Evolutionary conservation across 2,329 filamentous ascomycete genomes (phyloP), one percentile per base, ranked within the genome.

Genomic region (Botrytis hyacinthi): DNA sequence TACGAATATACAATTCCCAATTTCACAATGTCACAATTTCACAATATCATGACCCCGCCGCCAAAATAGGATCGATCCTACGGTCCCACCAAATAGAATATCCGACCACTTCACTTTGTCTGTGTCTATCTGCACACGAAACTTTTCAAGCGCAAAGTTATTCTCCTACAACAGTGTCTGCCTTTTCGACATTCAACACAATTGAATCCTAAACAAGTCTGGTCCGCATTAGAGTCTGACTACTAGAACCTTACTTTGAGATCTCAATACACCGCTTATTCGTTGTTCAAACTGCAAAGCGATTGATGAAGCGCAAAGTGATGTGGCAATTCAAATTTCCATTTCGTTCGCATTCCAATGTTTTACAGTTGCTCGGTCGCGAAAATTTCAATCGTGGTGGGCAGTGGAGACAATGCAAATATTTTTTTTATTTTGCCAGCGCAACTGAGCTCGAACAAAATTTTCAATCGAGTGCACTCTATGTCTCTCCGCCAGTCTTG

Each of bases 221-320:
- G n/a, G 18, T 32, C n/a, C n/a, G 51, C n/a, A 57, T 57, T 26
- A 57, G 51, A 29, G 9, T 29, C n/a, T 57, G n/a, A 29, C n/a
- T 57, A 32, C n/a, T 57, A 57, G 14, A 57, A 20, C 10, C 37
- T 44, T 29, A 42, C 37, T n/a, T 62, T 10, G 14, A 32, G 40
- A 44, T 63, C 10, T 37, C n/a, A 20, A 63, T 63, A 63, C 61
- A 63, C 61, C 61, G 61, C 40, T 7, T 32, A 57, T 63, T 42
- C 37, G 8, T 32, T 29, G 61, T 51, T 37, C 29, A 48, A 18
- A 51, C 20, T 66, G 18, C 29, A 51, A 18, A 51, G 22, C 29
- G 44, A 51, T n/a, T 26, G 32, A 67, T 67, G 63, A 6, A 67
- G 46, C 63, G 44, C 29, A 66, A 67, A 67, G 22, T 51, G 63